A percentile compares a stretch with the other conserved stretches of the same genome.
Conservation (phyloP, 208 protist genomes). For the Wallacemonas sp. region DNA sequence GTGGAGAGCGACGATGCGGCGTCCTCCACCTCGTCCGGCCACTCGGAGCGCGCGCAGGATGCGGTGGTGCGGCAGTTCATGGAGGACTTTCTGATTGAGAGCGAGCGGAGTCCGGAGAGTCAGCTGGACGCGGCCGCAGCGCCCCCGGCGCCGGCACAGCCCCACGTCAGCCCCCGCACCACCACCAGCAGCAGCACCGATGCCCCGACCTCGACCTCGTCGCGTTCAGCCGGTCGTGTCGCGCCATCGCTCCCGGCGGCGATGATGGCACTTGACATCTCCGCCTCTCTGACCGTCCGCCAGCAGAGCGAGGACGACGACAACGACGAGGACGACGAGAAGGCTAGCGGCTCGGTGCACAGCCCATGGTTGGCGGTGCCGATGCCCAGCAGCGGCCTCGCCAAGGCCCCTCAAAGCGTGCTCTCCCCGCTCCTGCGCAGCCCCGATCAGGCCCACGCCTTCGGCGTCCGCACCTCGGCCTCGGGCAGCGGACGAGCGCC, state of each 20-base stretch:
- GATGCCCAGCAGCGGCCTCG: slow-evolving; percentile 1
- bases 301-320: slow-evolving; percentile 15
- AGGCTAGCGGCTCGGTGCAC: background rate
- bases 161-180: too few relatives aligned
- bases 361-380: slow-evolving; percentile 5
- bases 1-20: slow-evolving; percentile 3
- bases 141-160: too few relatives aligned
- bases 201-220: too few relatives aligned
- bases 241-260: background rate
- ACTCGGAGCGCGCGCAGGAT: background rate
- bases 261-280: background rate
- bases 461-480: background rate
- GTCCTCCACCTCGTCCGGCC: background rate
- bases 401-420: background rate
- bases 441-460: background rate
- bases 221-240: background rate
- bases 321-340: background rate
- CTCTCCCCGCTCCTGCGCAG: slow-evolving; percentile 1
- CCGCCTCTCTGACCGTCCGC: slow-evolving; percentile 2
- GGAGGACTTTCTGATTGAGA: slow-evolving; percentile 17
- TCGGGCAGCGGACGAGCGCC: background rate
- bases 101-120: background rate
- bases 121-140: too few relatives aligned
- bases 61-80: background rate
- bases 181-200: too few relatives aligned